A percentile compares a stretch with the other conserved stretches of the same genome.
phyloP scores from a whole-genome alignment of 768 basidiomycete genomes.

The Porpolomopsis calyptriformis region DNA sequence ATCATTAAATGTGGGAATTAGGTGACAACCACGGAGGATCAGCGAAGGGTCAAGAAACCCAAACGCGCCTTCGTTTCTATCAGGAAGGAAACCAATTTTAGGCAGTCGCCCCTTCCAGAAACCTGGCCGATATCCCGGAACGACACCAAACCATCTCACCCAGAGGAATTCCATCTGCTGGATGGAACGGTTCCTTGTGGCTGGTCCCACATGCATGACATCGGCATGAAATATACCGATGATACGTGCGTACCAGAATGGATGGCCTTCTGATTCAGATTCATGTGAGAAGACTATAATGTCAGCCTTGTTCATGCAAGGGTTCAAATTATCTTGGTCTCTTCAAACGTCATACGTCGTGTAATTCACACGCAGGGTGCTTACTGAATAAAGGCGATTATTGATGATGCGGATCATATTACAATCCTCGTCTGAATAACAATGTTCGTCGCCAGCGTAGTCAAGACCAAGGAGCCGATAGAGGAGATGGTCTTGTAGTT shows the following conservation, averaged over 20 bases:
- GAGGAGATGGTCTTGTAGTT: slow-evolving; percentile 22
- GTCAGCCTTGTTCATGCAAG: slow-evolving; percentile 23
- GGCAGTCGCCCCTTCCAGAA: slow-evolving; percentile 18
- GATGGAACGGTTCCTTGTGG: slow-evolving; percentile 7
- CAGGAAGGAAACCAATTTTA: slow-evolving; percentile 25
- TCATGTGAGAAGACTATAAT: slow-evolving; percentile 24
- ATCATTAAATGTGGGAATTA: slow-evolving; percentile 30
- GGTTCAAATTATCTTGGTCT: slow-evolving; percentile 31
- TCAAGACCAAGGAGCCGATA: slow-evolving; percentile 12
- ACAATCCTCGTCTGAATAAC: slow-evolving; percentile 11
- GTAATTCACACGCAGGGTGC: slow-evolving; percentile 24
- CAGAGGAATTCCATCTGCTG: slow-evolving; percentile 13
- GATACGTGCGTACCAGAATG: slow-evolving; percentile 2
- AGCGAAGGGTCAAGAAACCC: slow-evolving; percentile 36
- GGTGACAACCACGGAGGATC: slow-evolving; percentile 29
- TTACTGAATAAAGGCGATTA: slow-evolving; percentile 20
- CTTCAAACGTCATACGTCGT: slow-evolving; percentile 16
- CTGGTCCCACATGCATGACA: slow-evolving; percentile 5
- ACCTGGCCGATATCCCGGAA: not conserved
- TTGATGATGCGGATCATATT: slow-evolving; percentile 16
- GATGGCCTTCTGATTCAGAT: slow-evolving; percentile 6
- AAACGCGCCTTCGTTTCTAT: slow-evolving; percentile 23
- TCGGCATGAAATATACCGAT: slow-evolving; percentile 4
- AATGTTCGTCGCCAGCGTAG: slow-evolving; percentile 11
- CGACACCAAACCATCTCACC: slow-evolving; percentile 6